Percentiles rank a stretch among this genome's conserved stretches.
Conservation (phyloP, 2,329 filamentous ascomycete genomes). For the Ceratocystis harringtonii region DNA sequence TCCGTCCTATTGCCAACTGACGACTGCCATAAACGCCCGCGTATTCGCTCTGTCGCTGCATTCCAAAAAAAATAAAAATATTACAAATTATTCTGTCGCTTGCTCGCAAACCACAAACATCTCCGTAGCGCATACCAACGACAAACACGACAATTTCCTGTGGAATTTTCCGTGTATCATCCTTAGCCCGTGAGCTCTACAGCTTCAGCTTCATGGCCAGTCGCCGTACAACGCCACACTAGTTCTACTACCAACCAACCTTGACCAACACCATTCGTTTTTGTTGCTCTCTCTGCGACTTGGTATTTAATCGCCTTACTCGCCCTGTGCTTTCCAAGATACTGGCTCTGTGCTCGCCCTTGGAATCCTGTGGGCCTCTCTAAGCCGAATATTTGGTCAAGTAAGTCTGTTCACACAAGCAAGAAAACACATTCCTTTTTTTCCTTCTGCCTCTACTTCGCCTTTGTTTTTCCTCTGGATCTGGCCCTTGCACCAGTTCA, state of each 20-base stretch:
- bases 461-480: no score
- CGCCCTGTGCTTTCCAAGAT: background rate
- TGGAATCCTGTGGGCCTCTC: background rate
- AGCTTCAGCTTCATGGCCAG: background rate
- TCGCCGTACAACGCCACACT: background rate
- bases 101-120: background rate
- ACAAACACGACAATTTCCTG: background rate
- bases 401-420: background rate
- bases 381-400: background rate
- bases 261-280: background rate
- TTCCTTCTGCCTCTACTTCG: no score
- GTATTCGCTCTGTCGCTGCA: background rate
- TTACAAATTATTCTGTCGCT: background rate
- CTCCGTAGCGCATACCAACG: background rate
- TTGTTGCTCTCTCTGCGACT: background rate
- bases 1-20: background rate
- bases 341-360: slow-evolving; percentile 2
- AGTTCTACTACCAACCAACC: background rate
- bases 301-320: background rate
- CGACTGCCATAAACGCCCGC: background rate
- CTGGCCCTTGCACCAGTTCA: background rate
- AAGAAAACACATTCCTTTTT: no score
- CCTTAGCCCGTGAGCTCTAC: background rate
- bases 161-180: background rate
- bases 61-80: background rate